These are phyloP conservation scores for Hypoxylon subgilvum DNA, from an alignment of 495 filamentous ascomycete genomes.

Conservation along the genomic window DNA sequence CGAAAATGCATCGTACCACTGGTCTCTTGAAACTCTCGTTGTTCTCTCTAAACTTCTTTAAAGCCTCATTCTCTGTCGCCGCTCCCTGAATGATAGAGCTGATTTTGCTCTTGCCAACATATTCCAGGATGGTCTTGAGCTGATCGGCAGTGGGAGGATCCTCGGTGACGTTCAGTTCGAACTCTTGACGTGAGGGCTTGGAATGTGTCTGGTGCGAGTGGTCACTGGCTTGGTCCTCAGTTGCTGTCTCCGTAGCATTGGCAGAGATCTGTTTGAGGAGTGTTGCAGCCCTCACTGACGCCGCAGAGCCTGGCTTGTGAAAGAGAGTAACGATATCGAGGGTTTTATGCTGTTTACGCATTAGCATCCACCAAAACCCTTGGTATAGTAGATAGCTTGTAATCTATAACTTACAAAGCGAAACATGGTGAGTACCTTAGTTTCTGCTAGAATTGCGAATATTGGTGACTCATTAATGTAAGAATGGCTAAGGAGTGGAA, in stretches of 20 bases:
- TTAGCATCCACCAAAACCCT: conserved; percentile 8
- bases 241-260: conserved; percentile 62
- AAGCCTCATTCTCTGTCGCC: conserved; percentile 70
- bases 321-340: conserved; percentile 95
- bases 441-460: background rate
- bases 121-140: conserved; percentile 85
- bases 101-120: conserved; percentile 64
- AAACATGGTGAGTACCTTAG: conserved; percentile 45
- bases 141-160: conserved; percentile 81
- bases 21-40: conserved; percentile 71
- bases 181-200: conserved; percentile 65
- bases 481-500: background rate
- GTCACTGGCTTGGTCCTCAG: conserved; percentile 69
- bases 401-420: conserved; percentile 47
- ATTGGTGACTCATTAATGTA: background rate
- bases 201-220: conserved; percentile 57
- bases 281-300: conserved; percentile 70
- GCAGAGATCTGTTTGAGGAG: conserved; percentile 77
- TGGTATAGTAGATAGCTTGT: background rate
- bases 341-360: conserved; percentile 67
- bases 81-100: conserved; percentile 74
- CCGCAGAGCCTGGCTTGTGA: conserved; percentile 72
- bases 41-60: conserved; percentile 70
- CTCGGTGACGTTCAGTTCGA: conserved; percentile 87
- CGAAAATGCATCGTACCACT: conserved; percentile 58